Evolutionary conservation across 805 yeast genomes (phyloP).

Genomic region (Hanseniaspora clermontiae): DNA sequence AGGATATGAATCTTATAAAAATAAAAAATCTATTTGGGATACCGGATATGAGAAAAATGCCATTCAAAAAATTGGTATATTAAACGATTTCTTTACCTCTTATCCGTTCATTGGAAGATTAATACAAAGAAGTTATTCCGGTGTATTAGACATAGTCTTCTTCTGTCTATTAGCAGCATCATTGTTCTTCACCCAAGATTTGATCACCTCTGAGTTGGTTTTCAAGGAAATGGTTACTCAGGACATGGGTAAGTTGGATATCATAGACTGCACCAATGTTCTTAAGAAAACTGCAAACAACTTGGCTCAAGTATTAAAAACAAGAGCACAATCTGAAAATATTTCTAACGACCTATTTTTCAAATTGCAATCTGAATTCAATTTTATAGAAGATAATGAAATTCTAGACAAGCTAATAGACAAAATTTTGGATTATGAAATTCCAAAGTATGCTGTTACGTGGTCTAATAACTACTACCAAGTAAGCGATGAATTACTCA

Average conservation of each 20-base stretch:
- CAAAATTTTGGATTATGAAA: neutral
- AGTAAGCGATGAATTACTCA: neutral
- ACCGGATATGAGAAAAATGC: neutral
- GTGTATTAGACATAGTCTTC: slow-evolving; percentile 24
- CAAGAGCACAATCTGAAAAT: neutral
- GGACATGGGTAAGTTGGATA: slow-evolving; percentile 40
- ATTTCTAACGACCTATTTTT: neutral
- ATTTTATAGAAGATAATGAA: neutral
- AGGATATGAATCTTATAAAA: neutral
- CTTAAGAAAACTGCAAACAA: neutral
- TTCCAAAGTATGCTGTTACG: neutral
- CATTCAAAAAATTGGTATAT: neutral
- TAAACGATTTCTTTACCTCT: neutral
- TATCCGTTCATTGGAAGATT: neutral
- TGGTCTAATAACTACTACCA: neutral
- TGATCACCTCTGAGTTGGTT: slow-evolving; percentile 61
- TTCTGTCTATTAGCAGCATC: slow-evolving; percentile 34
- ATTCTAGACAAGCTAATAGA: neutral
- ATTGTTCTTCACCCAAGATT: slow-evolving; percentile 49
- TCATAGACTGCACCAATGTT: neutral
- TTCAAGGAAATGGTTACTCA: slow-evolving; percentile 45
- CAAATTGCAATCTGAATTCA: neutral
- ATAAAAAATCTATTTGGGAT: neutral
- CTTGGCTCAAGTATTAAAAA: slow-evolving; percentile 19
- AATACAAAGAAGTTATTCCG: slow-evolving; percentile 16